Evolutionary conservation across 345 rosid species (phyloP).

Genomic region (Excoecaria cochinchinensis): DNA sequence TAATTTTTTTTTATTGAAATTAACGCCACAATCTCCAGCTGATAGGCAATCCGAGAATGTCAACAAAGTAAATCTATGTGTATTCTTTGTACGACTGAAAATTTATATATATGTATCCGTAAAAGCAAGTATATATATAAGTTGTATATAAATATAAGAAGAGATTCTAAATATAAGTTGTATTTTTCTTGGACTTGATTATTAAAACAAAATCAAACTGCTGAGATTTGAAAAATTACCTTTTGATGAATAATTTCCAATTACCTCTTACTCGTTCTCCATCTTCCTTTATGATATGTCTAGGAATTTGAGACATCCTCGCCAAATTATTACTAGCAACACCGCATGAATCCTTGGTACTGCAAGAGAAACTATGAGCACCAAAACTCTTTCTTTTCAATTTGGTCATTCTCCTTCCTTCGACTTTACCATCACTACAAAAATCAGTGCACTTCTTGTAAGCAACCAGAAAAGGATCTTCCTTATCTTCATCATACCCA

Average conservation of each 20-base stretch:
- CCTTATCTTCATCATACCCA: background rate
- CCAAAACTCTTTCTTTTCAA: background rate
- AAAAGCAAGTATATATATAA: too few relatives aligned
- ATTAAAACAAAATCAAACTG: background rate
- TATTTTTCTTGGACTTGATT: too few relatives aligned
- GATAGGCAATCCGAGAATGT: too few relatives aligned
- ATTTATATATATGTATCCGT: too few relatives aligned
- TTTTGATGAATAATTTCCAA: background rate
- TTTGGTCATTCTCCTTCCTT: background rate
- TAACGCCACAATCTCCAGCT: too few relatives aligned
- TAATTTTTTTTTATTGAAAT: too few relatives aligned
- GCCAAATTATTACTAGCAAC: slow-evolving; percentile 21
- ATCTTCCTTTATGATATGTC: background rate
- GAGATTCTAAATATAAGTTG: too few relatives aligned
- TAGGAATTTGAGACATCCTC: slow-evolving; percentile 12
- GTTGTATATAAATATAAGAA: too few relatives aligned
- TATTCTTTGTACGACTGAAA: too few relatives aligned
- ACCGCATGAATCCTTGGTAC: slow-evolving; percentile 17
- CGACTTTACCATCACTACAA: background rate
- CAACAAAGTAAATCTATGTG: too few relatives aligned
- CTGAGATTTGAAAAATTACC: background rate
- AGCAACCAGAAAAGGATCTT: slow-evolving; percentile 34
- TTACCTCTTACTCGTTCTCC: background rate
- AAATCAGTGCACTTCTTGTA: slow-evolving; percentile 27
- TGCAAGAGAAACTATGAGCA: slow-evolving; percentile 18